Conservation (phyloP, 768 basidiomycete species). For the Rhodocollybia butyracea region DNA sequence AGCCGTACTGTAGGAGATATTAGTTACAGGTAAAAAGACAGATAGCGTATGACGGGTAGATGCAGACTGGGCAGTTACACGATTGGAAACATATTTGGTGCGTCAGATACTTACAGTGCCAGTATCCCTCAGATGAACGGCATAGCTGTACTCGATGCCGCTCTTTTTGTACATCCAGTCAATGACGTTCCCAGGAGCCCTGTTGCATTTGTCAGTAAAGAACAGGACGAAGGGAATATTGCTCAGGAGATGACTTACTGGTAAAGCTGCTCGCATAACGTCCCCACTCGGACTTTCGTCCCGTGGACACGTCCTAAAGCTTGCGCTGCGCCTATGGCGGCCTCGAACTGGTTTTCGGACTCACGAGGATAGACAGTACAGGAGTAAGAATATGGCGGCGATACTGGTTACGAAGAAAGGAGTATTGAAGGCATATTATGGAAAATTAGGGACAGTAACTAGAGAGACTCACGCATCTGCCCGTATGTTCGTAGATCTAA, state of each 20-base stretch:
- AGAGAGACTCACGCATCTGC: constrained; percentile 62
- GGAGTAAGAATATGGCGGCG: constrained; percentile 74
- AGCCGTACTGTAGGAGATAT: constrained; percentile 56
- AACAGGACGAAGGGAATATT: background rate
- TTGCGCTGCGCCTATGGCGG: constrained; percentile 59
- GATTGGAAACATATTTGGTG: background rate
- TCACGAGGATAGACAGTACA: constrained; percentile 63
- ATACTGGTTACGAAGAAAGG: constrained; percentile 40
- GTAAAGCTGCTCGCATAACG: constrained; percentile 44
- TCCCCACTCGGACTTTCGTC: constrained; percentile 40
- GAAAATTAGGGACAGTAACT: background rate
- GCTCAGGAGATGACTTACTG: constrained; percentile 18
- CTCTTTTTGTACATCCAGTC: constrained; percentile 61
- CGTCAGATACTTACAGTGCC: constrained; percentile 50
- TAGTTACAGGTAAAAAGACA: constrained; percentile 1
- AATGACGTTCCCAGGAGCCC: constrained; percentile 61
- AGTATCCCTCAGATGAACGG: constrained; percentile 64
- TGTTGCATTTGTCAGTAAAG: constrained; percentile 13
- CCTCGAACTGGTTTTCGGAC: constrained; percentile 75
- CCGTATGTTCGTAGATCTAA: constrained; percentile 80
- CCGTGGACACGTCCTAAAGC: constrained; percentile 56
- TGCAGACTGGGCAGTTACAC: background rate
- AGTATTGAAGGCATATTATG: background rate
- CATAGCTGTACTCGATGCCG: constrained; percentile 61
- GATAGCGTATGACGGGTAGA: too few species aligned